These are phyloP conservation scores for Stenogyne calaminthoides DNA, from an alignment of 305 asterid genomes.

Conservation along the genomic window DNA sequence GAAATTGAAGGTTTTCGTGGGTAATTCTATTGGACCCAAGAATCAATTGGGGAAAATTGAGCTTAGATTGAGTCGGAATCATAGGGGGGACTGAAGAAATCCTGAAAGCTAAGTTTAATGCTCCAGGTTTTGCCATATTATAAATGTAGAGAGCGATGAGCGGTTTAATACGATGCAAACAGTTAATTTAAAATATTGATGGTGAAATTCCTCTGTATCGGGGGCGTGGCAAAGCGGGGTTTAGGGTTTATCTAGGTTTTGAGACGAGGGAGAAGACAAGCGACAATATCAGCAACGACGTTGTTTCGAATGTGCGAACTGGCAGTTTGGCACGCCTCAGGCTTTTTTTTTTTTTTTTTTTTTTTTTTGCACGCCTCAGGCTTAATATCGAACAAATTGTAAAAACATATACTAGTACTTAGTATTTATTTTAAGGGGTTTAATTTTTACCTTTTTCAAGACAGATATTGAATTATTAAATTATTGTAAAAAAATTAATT, in stretches of 20 bases:
- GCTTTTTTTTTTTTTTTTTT: too few relatives aligned
- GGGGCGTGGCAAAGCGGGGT: not conserved
- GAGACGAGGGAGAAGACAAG: not conserved
- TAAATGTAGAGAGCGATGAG: constrained; percentile 1
- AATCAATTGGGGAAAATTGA: constrained; percentile 35
- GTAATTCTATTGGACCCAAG: constrained; percentile 29
- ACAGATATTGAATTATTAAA: too few relatives aligned
- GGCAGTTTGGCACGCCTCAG: not conserved
- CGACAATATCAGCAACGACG: not conserved
- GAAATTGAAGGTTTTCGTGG: constrained; percentile 27
- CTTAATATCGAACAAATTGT: too few relatives aligned
- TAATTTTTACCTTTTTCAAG: too few relatives aligned
- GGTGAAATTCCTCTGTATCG: not conserved
- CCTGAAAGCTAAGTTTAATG: constrained; percentile 49
- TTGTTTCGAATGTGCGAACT: not conserved
- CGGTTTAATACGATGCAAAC: constrained; percentile 1
- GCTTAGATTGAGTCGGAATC: constrained; percentile 47
- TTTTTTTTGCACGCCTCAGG: too few relatives aligned
- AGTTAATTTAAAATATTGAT: not conserved
- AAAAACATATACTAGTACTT: too few relatives aligned
- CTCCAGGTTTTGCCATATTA: constrained; percentile 43
- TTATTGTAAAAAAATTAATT: too few relatives aligned
- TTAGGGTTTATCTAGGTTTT: not conserved
- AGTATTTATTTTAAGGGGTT: too few relatives aligned
- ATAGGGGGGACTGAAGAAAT: constrained; percentile 42